A percentile compares a stretch with the other conserved stretches of the same genome.
Conservation (phyloP, 2,329 filamentous ascomycete species). For the Incumbomyces delicatus region DNA sequence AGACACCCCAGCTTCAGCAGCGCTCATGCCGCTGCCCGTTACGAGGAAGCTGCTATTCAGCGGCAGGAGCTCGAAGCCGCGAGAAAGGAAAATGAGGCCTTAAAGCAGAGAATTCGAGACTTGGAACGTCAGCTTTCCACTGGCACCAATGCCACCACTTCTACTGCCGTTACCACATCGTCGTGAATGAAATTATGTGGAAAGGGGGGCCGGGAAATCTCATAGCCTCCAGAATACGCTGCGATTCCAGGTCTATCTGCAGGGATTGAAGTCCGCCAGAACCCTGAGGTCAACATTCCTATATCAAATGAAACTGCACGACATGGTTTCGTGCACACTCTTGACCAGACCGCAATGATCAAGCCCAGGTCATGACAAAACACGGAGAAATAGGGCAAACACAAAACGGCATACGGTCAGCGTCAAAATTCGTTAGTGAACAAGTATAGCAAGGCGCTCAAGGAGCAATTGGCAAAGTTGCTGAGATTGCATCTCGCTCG, state of each 20-base stretch:
- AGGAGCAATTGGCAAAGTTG: not conserved
- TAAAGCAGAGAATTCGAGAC: constrained; percentile 36
- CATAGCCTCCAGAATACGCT: too few relatives aligned
- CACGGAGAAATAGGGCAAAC: too few relatives aligned
- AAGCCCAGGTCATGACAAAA: too few relatives aligned
- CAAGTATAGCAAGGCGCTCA: constrained; percentile 3
- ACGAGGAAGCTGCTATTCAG: constrained; percentile 34
- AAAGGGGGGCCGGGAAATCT: too few relatives aligned
- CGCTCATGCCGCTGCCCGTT: constrained; percentile 27
- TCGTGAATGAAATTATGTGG: too few relatives aligned
- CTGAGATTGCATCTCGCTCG: not conserved
- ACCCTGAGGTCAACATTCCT: too few relatives aligned
- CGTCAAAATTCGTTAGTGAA: not conserved
- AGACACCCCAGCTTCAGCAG: constrained; percentile 22
- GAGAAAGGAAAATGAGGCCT: constrained; percentile 37
- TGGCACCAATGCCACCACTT: not conserved
- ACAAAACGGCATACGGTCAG: not conserved
- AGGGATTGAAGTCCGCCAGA: too few relatives aligned
- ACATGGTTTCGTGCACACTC: too few relatives aligned
- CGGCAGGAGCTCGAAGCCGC: constrained; percentile 35
- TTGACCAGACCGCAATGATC: too few relatives aligned
- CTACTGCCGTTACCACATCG: not conserved
- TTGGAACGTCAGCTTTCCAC: constrained; percentile 26
- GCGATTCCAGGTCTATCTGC: too few relatives aligned
- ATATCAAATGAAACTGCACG: too few relatives aligned